These are phyloP conservation scores for Yarrowia sp. DNA, from an alignment of 805 yeast species.

Conservation along the genomic window DNA sequence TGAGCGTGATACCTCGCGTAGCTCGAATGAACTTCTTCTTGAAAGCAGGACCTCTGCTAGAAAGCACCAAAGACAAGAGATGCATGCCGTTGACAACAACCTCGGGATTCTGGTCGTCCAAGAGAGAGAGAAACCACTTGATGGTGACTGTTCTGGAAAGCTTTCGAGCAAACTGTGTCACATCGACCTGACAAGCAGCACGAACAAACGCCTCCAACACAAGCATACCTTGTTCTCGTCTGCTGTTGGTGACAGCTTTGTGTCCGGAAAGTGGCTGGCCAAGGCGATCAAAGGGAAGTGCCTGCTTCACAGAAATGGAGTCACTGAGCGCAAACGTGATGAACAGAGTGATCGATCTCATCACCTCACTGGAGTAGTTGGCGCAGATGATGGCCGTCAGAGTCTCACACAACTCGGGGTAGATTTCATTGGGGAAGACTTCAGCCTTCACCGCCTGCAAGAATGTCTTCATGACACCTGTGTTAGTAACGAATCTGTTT, in stretches of 20 bases:
- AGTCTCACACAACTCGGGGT: conserved; percentile 44
- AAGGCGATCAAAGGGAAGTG: conserved; percentile 37
- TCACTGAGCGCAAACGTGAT: conserved; percentile 49
- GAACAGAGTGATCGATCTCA: conserved; percentile 53
- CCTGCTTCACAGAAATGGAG: conserved; percentile 32
- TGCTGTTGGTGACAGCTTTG: background rate
- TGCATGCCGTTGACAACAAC: conserved; percentile 41
- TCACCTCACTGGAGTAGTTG: conserved; percentile 54
- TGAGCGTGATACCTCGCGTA: conserved; percentile 49
- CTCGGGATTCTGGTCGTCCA: conserved; percentile 44
- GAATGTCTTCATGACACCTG: conserved; percentile 43
- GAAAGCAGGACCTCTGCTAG: conserved; percentile 47
- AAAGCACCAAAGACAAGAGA: conserved; percentile 52
- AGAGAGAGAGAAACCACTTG: conserved; percentile 60
- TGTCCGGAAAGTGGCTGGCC: conserved; percentile 6
- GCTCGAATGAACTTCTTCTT: conserved; percentile 51
- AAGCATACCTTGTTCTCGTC: conserved; percentile 6
- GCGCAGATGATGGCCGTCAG: conserved; percentile 44
- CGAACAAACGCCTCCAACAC: conserved; percentile 28
- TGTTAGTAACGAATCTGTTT: background rate
- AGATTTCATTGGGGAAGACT: conserved; percentile 41
- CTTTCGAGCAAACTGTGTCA: conserved; percentile 32
- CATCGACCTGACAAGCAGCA: conserved; percentile 38
- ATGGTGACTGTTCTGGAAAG: conserved; percentile 56
- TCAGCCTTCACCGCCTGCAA: conserved; percentile 51